A percentile compares a stretch with the other conserved stretches of the same genome.
These are phyloP conservation scores for Starmerella vitae DNA, from an alignment of 805 yeast species.

Conservation along the genomic window DNA sequence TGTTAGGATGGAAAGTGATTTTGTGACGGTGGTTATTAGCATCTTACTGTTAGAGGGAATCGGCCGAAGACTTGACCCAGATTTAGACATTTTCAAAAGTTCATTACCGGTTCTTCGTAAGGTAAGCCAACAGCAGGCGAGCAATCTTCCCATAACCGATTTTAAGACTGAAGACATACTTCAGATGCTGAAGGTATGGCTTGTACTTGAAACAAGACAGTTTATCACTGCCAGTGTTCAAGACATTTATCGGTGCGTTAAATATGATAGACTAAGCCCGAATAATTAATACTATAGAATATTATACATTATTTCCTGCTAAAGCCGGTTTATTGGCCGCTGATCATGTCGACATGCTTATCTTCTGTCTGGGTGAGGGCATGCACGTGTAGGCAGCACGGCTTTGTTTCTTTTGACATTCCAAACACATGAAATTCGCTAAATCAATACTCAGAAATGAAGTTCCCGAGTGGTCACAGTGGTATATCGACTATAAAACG, in stretches of 20 bases:
- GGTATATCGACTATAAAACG: constrained; percentile 73
- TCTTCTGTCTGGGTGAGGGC: too few species aligned
- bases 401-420: too few species aligned
- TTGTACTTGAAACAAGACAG: constrained; percentile 77
- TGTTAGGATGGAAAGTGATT: constrained; percentile 95
- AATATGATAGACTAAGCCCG: constrained; percentile 54
- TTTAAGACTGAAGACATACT: constrained; percentile 39
- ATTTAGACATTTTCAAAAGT: constrained; percentile 86
- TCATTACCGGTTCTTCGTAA: constrained; percentile 76
- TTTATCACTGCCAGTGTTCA: constrained; percentile 70
- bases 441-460: constrained; percentile 55
- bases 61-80: constrained; percentile 87
- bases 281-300: constrained; percentile 31
- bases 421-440: constrained; percentile 23
- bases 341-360: too few species aligned
- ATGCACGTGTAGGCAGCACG: too few species aligned
- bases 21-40: constrained; percentile 89
- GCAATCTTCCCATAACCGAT: constrained; percentile 33
- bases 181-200: constrained; percentile 82
- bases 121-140: constrained; percentile 41
- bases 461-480: constrained; percentile 82
- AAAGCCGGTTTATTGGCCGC: too few species aligned
- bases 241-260: constrained; percentile 45
- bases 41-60: constrained; percentile 84
- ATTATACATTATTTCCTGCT: too few species aligned